Evolutionary conservation across 148 eudicot genomes (phyloP).

Genomic region (Nyssa sinensis): DNA sequence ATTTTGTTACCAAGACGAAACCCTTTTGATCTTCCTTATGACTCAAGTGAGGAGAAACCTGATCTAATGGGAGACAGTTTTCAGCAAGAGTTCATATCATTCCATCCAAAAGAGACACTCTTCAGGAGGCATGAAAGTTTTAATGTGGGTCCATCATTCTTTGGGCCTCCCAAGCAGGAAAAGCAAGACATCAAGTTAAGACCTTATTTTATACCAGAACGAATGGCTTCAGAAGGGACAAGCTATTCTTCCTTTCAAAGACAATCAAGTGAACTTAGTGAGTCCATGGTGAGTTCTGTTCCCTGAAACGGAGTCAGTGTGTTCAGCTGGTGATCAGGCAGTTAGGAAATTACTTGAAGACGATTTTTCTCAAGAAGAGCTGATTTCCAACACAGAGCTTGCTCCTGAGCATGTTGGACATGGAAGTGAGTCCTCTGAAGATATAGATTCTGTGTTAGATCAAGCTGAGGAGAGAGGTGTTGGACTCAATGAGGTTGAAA

Average conservation of each 20-base stretch:
- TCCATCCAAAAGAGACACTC: conserved; percentile 46
- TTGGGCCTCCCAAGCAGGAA: conserved; percentile 43
- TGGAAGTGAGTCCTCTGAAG: conserved; percentile 60
- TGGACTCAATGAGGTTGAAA: conserved; percentile 15
- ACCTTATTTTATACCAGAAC: conserved; percentile 72
- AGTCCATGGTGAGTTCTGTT: conserved; percentile 50
- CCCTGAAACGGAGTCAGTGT: conserved; percentile 50
- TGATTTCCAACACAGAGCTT: conserved; percentile 25
- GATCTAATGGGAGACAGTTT: conserved; percentile 61
- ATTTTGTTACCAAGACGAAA: conserved; percentile 48
- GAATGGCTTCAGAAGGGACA: conserved; percentile 45
- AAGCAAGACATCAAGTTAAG: conserved; percentile 34
- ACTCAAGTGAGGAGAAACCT: conserved; percentile 81
- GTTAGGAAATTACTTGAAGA: conserved; percentile 32
- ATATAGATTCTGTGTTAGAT: conserved; percentile 21
- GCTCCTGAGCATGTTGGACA: conserved; percentile 40
- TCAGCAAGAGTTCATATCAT: conserved; percentile 50
- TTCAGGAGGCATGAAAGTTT: conserved; percentile 74
- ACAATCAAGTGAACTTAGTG: conserved; percentile 59
- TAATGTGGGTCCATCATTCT: conserved; percentile 50
- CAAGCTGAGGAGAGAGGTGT: conserved; percentile 20
- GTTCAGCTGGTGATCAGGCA: conserved; percentile 37
- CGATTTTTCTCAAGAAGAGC: conserved; percentile 28
- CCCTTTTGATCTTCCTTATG: conserved; percentile 84
- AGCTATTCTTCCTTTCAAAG: conserved; percentile 41